A percentile compares a stretch with the other conserved stretches of the same genome.
phyloP scores from a whole-genome alignment of 805 yeast species.

The Candida andamanensis region DNA sequence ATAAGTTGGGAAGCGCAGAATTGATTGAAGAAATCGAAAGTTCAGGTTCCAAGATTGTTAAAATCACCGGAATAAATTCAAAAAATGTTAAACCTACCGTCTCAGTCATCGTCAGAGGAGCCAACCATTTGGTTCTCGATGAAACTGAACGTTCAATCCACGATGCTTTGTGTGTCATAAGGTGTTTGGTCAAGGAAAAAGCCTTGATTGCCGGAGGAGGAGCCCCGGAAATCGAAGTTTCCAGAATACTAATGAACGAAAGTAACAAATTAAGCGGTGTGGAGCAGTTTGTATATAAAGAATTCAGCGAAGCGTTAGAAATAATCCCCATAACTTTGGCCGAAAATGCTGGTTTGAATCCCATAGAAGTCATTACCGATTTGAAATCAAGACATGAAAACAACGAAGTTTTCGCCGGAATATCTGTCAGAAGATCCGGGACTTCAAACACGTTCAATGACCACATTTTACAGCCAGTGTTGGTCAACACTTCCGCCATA shows the following conservation, averaged over 20 bases:
- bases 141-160: conserved; percentile 97
- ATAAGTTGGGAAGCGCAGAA: conserved; percentile 87
- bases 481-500: conserved; percentile 91
- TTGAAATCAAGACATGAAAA: conserved; percentile 84
- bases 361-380: conserved; percentile 88
- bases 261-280: conserved; percentile 73
- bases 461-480: conserved; percentile 93
- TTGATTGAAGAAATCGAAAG: conserved; percentile 86
- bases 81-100: conserved; percentile 65
- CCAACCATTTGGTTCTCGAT: conserved; percentile 82
- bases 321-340: conserved; percentile 92
- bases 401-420: conserved; percentile 93
- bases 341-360: conserved; percentile 91
- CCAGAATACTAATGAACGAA: conserved; percentile 68
- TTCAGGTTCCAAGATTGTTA: conserved; percentile 84
- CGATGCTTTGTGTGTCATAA: conserved; percentile 91
- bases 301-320: conserved; percentile 87
- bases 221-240: conserved; percentile 91
- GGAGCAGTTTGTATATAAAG: conserved; percentile 86
- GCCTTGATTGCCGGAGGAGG: conserved; percentile 98
- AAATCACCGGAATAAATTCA: conserved; percentile 67
- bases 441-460: conserved; percentile 88
- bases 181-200: conserved; percentile 82
- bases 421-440: conserved; percentile 89
- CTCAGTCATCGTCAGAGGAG: conserved; percentile 91